phyloP scores from a whole-genome alignment of 192 early-diverging fungal species.

The Chytriomyces sp. region DNA sequence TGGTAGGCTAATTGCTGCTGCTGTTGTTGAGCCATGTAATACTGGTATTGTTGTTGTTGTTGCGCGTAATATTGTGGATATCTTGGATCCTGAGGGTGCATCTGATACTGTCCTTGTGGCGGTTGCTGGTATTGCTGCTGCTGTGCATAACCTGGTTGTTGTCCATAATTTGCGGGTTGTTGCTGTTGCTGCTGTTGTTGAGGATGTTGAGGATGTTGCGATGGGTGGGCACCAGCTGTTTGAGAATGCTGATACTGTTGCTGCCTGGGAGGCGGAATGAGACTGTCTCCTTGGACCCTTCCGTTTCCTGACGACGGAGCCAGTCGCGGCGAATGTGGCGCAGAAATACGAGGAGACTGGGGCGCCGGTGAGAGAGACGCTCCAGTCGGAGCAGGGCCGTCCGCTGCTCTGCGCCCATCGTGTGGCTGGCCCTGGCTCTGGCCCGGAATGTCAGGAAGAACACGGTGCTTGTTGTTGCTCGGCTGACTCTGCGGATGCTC shows the following conservation, averaged over 20 bases:
- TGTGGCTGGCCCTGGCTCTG: background rate
- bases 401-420: background rate
- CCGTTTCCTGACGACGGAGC: background rate
- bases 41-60: slow-evolving; percentile 37
- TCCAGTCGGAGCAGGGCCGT: background rate
- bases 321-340: no score
- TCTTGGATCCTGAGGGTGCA: slow-evolving; percentile 18
- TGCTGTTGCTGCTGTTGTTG: background rate
- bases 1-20: slow-evolving; percentile 15
- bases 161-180: no score
- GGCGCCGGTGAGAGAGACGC: no score
- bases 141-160: background rate
- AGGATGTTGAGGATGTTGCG: background rate
- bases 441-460: slow-evolving; percentile 3
- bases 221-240: background rate
- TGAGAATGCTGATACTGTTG: background rate
- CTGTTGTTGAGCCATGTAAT: slow-evolving; percentile 34
- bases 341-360: no score
- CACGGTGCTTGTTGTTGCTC: slow-evolving; percentile 1
- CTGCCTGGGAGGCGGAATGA: background rate
- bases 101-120: slow-evolving; percentile 20
- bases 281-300: background rate
- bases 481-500: slow-evolving; percentile 1
- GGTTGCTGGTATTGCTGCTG: slow-evolving; percentile 32
- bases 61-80: slow-evolving; percentile 30